Conservation (phyloP, 176 grass and related monocot genomes). For the Eleusine indica region DNA sequence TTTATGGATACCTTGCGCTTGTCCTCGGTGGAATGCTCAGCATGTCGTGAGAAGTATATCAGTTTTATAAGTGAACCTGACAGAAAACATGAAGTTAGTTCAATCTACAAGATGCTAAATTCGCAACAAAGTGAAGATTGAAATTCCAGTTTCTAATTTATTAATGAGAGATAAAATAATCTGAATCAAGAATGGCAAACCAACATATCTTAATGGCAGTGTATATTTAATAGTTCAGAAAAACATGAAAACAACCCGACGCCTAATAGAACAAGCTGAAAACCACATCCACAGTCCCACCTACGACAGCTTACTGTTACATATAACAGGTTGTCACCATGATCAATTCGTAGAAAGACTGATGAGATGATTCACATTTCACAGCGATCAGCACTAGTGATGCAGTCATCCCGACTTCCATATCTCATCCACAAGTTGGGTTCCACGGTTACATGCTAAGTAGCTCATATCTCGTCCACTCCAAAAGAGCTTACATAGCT, state of each 20-base stretch:
- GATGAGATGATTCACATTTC: conserved; percentile 3
- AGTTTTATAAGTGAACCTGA: conserved; percentile 96
- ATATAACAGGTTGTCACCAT: not conserved
- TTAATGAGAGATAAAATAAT: not conserved
- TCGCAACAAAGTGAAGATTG: not conserved
- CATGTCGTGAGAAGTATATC: conserved; percentile 96
- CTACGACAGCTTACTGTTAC: not conserved
- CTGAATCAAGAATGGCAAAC: conserved; percentile 1
- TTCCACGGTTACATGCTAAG: conserved; percentile 1
- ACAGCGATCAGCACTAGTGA: not conserved
- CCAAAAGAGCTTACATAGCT: not conserved
- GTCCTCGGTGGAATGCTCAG: conserved; percentile 67
- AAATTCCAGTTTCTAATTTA: not conserved
- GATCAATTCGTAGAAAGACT: not conserved
- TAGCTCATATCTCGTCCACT: not conserved
- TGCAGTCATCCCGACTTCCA: not conserved
- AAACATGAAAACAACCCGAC: not conserved
- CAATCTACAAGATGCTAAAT: not conserved
- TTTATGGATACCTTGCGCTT: conserved; percentile 74
- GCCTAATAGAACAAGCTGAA: not conserved
- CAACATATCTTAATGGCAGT: not conserved
- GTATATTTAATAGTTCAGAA: conserved; percentile 18
- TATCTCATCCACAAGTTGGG: not conserved
- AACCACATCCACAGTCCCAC: not conserved
- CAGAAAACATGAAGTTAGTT: conserved; percentile 23